Evolutionary conservation across 139 green algal species (phyloP), one percentile per base, ranked within the genome.

Genomic region (Picochlorum sp.): DNA sequence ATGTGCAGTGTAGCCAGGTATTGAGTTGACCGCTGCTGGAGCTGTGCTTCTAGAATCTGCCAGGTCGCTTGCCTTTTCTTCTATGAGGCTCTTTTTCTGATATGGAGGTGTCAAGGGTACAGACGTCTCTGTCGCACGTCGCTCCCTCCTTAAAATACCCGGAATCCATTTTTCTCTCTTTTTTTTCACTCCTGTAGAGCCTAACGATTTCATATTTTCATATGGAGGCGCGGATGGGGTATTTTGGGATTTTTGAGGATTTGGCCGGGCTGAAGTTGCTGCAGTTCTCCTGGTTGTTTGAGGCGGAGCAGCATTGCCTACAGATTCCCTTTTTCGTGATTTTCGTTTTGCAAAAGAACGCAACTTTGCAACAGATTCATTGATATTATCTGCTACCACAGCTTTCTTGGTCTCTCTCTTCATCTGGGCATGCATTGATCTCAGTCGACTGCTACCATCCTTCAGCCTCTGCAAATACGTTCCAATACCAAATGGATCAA

Each of bases 381-480:
- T 24, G 9, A 33, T 53, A 0, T 14, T 20, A 12, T 53, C 16
- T 24, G 44, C 29, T 14, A 5, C 24, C 44, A 74, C 25, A 35
- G 67, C 67, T 33, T 51, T 43, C 26, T 33, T 36, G 5, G 59
- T 45, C 33, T 74, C 67, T 29, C 55, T 57, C 22, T 64, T 37
- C 41, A 74, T 65, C 32, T 69, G 59, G 10, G 30, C 26, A 49
- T 74, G 67, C 59, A 77, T 54, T 45, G 52, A 37, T 37, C 52
- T 50, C 45, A 77, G 39, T 29, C 55, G 50, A 31, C 55, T 52
- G 8, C 53, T 59, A 7, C 64, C 69, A 7, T 77, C 69, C 52
- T 77, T 77, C 2, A 77, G 58, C 40, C 45, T 59, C 13, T 24
- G 40, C 55, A 77, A 57, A 45, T 71, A 71, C 24, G 20, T 10